Evolutionary conservation across 768 basidiomycete genomes (phyloP).

Genomic region (Ramaria rubella): DNA sequence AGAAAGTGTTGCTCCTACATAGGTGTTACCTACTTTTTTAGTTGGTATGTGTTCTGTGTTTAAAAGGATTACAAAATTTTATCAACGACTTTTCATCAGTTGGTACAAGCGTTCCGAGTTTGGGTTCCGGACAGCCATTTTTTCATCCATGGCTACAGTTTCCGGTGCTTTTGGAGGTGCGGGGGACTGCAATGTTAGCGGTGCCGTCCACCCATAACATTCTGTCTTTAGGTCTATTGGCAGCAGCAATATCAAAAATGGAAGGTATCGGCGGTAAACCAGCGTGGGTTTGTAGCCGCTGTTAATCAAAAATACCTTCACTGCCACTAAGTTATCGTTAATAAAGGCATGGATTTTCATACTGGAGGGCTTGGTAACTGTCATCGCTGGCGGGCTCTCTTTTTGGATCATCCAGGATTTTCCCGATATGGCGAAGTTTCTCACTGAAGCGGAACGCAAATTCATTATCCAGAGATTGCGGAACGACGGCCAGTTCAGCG

Average conservation of each 20-base stretch:
- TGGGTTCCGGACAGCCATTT: constrained; percentile 62
- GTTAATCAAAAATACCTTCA: no score
- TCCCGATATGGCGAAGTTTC: constrained; percentile 65
- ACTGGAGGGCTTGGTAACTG: constrained; percentile 63
- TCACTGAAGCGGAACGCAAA: constrained; percentile 59
- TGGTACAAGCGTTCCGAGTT: constrained; percentile 81
- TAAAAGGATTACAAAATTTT: not conserved
- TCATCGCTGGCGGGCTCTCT: constrained; percentile 49
- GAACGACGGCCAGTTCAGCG: constrained; percentile 59
- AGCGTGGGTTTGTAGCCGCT: constrained; percentile 32
- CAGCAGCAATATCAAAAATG: constrained; percentile 65
- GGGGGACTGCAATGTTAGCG: constrained; percentile 12
- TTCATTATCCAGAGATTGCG: constrained; percentile 60
- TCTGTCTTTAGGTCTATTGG: constrained; percentile 43
- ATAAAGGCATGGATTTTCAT: constrained; percentile 64
- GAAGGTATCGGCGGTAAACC: constrained; percentile 56
- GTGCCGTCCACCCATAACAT: constrained; percentile 29
- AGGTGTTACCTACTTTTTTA: constrained; percentile 11
- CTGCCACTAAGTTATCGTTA: no score
- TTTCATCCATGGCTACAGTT: constrained; percentile 76
- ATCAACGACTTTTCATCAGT: constrained; percentile 27
- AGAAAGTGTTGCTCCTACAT: not conserved
- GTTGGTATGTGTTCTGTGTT: not conserved
- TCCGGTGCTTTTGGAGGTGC: constrained; percentile 66
- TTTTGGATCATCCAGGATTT: constrained; percentile 76